Conservation (phyloP, 768 basidiomycete genomes). For the Collybia nuda region DNA sequence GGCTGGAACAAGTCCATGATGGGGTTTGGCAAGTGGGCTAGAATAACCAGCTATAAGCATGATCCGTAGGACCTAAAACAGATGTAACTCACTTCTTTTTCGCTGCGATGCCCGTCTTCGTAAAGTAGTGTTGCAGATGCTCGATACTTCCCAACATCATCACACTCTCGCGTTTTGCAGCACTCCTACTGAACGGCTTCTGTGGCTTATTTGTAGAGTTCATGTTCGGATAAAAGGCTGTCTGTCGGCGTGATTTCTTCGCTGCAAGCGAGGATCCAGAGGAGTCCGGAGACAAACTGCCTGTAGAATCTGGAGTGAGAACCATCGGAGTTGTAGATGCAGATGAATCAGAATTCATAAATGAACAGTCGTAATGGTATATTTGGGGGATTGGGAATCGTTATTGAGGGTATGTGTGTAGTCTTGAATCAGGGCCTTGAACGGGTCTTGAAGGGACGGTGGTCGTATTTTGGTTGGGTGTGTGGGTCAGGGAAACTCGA, state of each 20-base stretch:
- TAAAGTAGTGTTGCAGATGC: slow-evolving; percentile 93
- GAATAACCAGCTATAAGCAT: slow-evolving; percentile 7
- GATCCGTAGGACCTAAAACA: background rate
- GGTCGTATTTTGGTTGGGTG: too few relatives aligned
- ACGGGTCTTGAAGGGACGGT: too few relatives aligned
- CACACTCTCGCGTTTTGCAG: slow-evolving; percentile 91
- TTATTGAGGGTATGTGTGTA: background rate
- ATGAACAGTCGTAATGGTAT: background rate
- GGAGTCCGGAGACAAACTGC: slow-evolving; percentile 24
- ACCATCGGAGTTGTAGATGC: slow-evolving; percentile 50
- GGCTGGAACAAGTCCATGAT: slow-evolving; percentile 72
- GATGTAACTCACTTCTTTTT: slow-evolving; percentile 62
- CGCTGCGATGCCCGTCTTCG: slow-evolving; percentile 77
- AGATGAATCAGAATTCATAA: slow-evolving; percentile 42
- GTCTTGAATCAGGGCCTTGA: too few relatives aligned
- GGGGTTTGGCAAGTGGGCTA: slow-evolving; percentile 47
- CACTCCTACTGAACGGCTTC: slow-evolving; percentile 88
- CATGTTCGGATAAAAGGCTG: slow-evolving; percentile 77
- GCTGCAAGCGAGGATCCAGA: slow-evolving; percentile 24
- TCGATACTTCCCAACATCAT: slow-evolving; percentile 96
- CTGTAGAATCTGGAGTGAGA: slow-evolving; percentile 65
- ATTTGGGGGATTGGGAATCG: background rate
- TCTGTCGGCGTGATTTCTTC: slow-evolving; percentile 61
- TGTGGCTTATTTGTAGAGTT: slow-evolving; percentile 69
- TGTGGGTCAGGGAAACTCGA: too few relatives aligned